Percentiles rank a stretch among this genome's conserved stretches.
Conservation (phyloP, 2,329 filamentous ascomycete genomes). For the Colletotrichum coccodes region DNA sequence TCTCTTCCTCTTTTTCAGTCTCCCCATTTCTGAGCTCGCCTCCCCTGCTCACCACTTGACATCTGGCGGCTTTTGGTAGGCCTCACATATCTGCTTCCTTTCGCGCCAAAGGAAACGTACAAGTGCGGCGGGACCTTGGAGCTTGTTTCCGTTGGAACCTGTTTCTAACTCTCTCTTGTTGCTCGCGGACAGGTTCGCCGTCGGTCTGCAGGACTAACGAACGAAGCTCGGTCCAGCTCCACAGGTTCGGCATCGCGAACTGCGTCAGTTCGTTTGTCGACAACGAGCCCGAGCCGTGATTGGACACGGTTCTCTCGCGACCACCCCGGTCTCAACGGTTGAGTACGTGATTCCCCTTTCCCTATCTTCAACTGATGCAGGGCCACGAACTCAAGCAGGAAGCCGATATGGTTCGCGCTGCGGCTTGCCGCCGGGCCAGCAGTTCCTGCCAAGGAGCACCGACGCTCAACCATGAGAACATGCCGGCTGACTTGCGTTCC, state of each 20-base stretch:
- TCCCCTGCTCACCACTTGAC: conserved; percentile 6
- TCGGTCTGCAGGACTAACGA: conserved; percentile 23
- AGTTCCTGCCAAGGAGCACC: conserved; percentile 20
- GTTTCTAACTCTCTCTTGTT: conserved; percentile 29
- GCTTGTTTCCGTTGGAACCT: conserved; percentile 15
- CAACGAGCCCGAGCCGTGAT: conserved; percentile 19
- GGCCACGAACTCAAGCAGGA: conserved; percentile 29
- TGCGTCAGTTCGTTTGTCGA: conserved; percentile 28
- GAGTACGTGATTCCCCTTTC: conserved; percentile 34
- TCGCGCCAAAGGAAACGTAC: conserved; percentile 19
- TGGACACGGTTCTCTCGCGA: conserved; percentile 18
- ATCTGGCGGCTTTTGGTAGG: conserved; percentile 11
- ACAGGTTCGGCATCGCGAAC: conserved; percentile 27
- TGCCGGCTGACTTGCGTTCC: conserved; percentile 31
- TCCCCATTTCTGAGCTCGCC: conserved; percentile 7
- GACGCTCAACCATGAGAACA: neutral
- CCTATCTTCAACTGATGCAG: conserved; percentile 16
- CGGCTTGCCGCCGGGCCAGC: conserved; percentile 22
- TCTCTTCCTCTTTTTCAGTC: conserved; percentile 23
- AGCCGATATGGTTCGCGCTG: conserved; percentile 28
- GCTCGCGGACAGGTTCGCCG: conserved; percentile 34
- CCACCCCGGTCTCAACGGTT: conserved; percentile 25
- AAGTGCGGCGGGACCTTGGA: conserved; percentile 20
- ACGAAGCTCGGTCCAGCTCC: conserved; percentile 29
- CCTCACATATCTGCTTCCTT: conserved; percentile 2